Base-by-base conservation (phyloP, 805 yeast genomes). In the Candida krabiensis region DNA sequence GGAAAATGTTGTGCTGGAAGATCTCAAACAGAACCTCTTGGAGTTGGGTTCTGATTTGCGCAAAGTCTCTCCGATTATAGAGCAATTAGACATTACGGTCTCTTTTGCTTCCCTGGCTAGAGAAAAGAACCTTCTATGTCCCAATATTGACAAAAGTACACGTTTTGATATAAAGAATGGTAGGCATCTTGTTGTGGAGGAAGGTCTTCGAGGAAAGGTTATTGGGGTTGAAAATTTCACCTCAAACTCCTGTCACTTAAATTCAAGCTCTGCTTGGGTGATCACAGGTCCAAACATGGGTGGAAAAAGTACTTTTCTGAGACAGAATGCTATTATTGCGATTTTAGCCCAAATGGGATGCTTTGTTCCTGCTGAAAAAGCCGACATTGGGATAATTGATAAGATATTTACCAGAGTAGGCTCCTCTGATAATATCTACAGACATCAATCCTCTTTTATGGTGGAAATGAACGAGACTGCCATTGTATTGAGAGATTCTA, bases 201-300 rank as follows among this genome's bases (percentile, higher is more conserved):
- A 80, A 23, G 86, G 87, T 1, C 64, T 86, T 38, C 70, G 64
- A 31, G 57, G 64, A 1, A 63, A 64, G 17, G 76, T 81, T 1
- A 14, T 46, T 7, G 55, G 52, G n/a, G 39, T 55, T n/a, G 61
- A 55, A 12, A 64, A 68, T 38, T 83, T 83, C 56, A 54, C 71
- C 47, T 26, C 79, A 44, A 70, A 76, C 40, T 66, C 69, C 38
- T 73, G 79, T 32, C 6, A 33, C 3, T 25, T 64, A 2, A 46
- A 60, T 29, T 44, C 60, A 0, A 48, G 55, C 5, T 46, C 61
- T 4, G 53, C 75, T 2, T 73, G 86, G 68, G 69, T 87, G 13
- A 77, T 87, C n/a, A 83, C 95, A 0, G 96, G 96, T 0, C 96
- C 96, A 0, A 87, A 87, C 54, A 84, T 84, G 91, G 91, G 91